Percentiles rank a stretch among this genome's conserved stretches.
These are phyloP conservation scores for Knoxia roxburghii DNA, from an alignment of 257 asterid genomes.

Conservation along the genomic window DNA sequence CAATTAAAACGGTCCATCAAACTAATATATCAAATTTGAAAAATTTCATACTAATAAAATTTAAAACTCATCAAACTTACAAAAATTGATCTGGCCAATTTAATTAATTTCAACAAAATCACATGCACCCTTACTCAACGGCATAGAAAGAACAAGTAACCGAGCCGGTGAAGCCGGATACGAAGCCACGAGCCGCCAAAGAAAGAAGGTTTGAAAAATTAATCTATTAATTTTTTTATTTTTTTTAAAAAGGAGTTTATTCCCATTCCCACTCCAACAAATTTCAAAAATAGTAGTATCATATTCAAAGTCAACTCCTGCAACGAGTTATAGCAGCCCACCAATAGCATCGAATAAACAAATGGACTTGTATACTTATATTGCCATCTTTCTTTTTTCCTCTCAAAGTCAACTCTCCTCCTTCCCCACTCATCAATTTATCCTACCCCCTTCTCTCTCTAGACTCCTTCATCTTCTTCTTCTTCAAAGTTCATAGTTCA, in stretches of 20 bases:
- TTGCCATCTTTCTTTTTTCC: constrained; percentile 1
- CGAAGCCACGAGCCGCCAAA: too few relatives aligned
- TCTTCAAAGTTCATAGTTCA: constrained; percentile 4
- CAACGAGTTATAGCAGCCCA: not conserved
- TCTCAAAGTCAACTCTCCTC: constrained; percentile 55
- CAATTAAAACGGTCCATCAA: too few relatives aligned
- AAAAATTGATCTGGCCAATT: too few relatives aligned
- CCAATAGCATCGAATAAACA: constrained; percentile 6
- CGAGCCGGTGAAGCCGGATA: too few relatives aligned
- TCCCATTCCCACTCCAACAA: constrained; percentile 8
- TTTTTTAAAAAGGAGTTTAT: not conserved
- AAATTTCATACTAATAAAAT: too few relatives aligned
- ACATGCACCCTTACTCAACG: too few relatives aligned
- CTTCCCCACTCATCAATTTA: not conserved
- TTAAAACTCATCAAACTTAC: too few relatives aligned
- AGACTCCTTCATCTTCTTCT: not conserved
- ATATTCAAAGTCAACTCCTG: constrained; percentile 17
- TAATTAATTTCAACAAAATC: too few relatives aligned
- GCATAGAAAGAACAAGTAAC: too few relatives aligned
- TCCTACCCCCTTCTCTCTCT: constrained; percentile 27
- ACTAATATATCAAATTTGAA: too few relatives aligned
- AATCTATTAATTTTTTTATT: too few relatives aligned
- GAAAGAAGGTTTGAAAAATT: not conserved
- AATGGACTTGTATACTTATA: not conserved
- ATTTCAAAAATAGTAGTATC: not conserved